Base-by-base conservation (phyloP, 139 green algal species). In the Mychonastes homosphaera region DNA sequence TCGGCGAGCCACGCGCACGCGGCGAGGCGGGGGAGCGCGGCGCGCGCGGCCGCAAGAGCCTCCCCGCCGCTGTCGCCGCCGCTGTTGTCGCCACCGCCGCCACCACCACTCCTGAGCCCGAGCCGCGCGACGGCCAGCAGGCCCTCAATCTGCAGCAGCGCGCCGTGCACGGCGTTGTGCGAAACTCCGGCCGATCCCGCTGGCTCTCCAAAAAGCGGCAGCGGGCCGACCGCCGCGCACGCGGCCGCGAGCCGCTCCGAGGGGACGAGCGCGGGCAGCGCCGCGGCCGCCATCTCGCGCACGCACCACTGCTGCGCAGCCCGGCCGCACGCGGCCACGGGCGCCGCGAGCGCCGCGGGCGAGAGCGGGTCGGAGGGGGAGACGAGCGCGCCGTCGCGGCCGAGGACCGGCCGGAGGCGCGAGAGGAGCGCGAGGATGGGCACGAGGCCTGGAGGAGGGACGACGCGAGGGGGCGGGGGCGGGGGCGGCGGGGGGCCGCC, bases 371-470 rank as follows among this genome's bases (percentile, higher is more conserved):
- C 29, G n/a, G 40, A 10, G 24, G 32, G 27, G 13, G 27, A 43
- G 23, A 49, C 23, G 29, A 13, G n/a, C n/a, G n/a, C n/a, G n/a
- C n/a, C n/a, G n/a, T n/a, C n/a, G n/a, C n/a, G n/a, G n/a, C n/a
- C n/a, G n/a, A n/a, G n/a, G n/a, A n/a, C n/a, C 2, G 75, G 66
- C 56, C 70, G 62, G 26, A 94, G 77, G 21, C 87, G 74, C n/a
- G 79, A 80, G 3, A 96, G 78, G 21, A 96, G 69, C 21, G 84
- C 77, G 13, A 96, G 75, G 9, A 88, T 67, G 7, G 84, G 86
- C 67, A 77, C 87, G 23, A 95, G 70, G n/a, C n/a, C n/a, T n/a
- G n/a, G n/a, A n/a, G n/a, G n/a, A n/a, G n/a, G n/a, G n/a, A n/a
- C n/a, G n/a, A n/a, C n/a, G 40, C 64, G 76, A 2, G 88, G 86